These are phyloP conservation scores for Aegle marmelos DNA, from an alignment of 345 rosid genomes.

Conservation along the genomic window DNA sequence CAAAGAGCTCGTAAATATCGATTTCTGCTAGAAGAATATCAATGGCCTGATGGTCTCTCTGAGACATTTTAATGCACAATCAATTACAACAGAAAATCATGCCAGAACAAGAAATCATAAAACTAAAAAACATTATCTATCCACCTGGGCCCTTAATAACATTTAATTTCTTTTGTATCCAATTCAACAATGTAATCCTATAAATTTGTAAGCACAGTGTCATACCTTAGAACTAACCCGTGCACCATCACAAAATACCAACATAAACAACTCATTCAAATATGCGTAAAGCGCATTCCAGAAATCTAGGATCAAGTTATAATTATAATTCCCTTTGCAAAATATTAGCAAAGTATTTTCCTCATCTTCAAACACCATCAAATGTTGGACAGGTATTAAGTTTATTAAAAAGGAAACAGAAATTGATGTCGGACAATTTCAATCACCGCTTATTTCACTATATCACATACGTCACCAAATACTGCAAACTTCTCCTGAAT, in stretches of 20 bases:
- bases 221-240: neutral
- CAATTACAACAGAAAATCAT: conserved; percentile 12
- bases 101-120: neutral
- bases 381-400: neutral
- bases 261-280: neutral
- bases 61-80: conserved; percentile 25
- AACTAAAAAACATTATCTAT: neutral
- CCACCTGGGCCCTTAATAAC: neutral
- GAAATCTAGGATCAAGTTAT: too few species aligned
- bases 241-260: neutral
- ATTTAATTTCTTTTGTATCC: neutral
- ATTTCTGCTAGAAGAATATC: conserved; percentile 97
- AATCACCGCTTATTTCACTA: conserved; percentile 15
- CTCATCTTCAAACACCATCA: neutral
- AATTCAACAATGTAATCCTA: neutral
- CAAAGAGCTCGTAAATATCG: conserved; percentile 97
- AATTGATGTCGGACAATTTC: conserved; percentile 1
- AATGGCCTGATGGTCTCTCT: conserved; percentile 98
- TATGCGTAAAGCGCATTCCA: neutral
- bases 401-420: neutral
- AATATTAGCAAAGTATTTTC: neutral
- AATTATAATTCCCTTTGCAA: neutral
- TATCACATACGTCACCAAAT: conserved; percentile 84
- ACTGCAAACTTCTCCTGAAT: conserved; percentile 95
- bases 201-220: neutral